A percentile compares a stretch with the other conserved stretches of the same genome.
These are phyloP conservation scores for Ceratocystiopsis sp. DNA, from an alignment of 2,329 filamentous ascomycete genomes.

Conservation along the genomic window DNA sequence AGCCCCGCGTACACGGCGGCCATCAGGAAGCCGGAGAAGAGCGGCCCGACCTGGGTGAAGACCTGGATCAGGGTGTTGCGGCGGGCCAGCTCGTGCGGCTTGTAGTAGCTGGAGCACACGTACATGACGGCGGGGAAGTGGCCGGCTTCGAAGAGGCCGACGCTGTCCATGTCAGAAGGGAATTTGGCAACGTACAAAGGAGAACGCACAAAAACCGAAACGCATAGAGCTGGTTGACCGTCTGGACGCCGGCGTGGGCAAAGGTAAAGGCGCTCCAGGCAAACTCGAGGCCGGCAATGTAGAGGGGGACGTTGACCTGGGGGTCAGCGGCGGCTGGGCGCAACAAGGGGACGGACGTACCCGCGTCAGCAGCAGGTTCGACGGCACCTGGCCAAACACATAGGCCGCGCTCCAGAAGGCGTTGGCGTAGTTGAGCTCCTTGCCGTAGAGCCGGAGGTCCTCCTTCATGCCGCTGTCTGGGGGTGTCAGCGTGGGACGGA, in stretches of 20 bases:
- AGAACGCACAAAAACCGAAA: constrained; percentile 13
- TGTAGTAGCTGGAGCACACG: constrained; percentile 16
- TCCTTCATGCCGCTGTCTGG: constrained; percentile 16
- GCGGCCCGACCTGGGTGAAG: constrained; percentile 12
- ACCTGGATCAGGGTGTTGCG: constrained; percentile 15
- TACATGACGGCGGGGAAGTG: constrained; percentile 17
- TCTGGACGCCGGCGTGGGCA: constrained; percentile 12
- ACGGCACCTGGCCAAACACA: constrained; percentile 18
- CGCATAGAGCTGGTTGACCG: constrained; percentile 12
- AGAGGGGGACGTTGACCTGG: constrained; percentile 12
- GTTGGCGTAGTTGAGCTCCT: constrained; percentile 21
- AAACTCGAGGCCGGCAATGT: constrained; percentile 33
- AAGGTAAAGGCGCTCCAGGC: constrained; percentile 14
- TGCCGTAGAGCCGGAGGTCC: constrained; percentile 15
- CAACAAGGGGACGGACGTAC: constrained; percentile 6
- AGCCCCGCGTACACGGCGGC: constrained; percentile 14
- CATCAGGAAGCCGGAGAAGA: constrained; percentile 15
- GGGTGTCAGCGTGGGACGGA: not conserved
- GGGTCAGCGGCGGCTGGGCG: not conserved
- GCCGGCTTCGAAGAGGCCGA: constrained; percentile 15
- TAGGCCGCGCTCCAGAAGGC: constrained; percentile 22
- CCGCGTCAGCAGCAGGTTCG: constrained; percentile 26
- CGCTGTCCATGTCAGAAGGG: too few species aligned
- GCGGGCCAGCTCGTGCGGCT: constrained; percentile 15
- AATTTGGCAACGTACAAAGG: too few species aligned